A percentile compares a stretch with the other conserved stretches of the same genome.
Conservation (phyloP, 108 stramenopile species). For the Halocafeteria seosinensis region DNA sequence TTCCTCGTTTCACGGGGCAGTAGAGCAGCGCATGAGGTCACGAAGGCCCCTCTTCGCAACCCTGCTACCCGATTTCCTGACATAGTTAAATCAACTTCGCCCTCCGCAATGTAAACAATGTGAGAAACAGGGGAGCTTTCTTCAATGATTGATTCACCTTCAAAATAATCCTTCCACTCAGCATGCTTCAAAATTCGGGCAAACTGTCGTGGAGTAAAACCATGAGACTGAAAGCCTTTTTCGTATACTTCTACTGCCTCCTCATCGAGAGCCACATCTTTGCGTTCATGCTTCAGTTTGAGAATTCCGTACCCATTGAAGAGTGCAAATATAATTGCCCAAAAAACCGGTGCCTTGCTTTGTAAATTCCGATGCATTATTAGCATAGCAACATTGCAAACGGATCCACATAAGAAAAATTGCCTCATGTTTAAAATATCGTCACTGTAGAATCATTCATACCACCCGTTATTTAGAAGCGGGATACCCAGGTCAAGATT, state of each 20-base stretch:
- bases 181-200: not conserved
- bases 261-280: not conserved
- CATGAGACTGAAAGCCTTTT: not conserved
- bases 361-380: not conserved
- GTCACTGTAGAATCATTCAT: too few species aligned
- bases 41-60: not conserved
- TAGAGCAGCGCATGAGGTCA: not conserved
- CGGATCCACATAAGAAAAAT: not conserved
- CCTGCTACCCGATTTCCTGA: not conserved
- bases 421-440: not conserved
- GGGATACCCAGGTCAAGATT: too few species aligned
- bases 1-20: not conserved
- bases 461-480: too few species aligned
- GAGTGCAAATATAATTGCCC: not conserved
- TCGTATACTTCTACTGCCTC: not conserved
- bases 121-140: not conserved
- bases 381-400: not conserved
- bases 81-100: not conserved
- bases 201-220: conserved; percentile 1
- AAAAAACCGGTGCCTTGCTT: not conserved
- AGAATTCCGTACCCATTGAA: not conserved
- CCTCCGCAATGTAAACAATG: not conserved
- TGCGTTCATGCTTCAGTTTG: not conserved
- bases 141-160: not conserved
- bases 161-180: not conserved